Percentiles rank a stretch among this genome's conserved stretches.
Conservation (phyloP, 2,329 filamentous ascomycete genomes). For the Fusarium clavum region DNA sequence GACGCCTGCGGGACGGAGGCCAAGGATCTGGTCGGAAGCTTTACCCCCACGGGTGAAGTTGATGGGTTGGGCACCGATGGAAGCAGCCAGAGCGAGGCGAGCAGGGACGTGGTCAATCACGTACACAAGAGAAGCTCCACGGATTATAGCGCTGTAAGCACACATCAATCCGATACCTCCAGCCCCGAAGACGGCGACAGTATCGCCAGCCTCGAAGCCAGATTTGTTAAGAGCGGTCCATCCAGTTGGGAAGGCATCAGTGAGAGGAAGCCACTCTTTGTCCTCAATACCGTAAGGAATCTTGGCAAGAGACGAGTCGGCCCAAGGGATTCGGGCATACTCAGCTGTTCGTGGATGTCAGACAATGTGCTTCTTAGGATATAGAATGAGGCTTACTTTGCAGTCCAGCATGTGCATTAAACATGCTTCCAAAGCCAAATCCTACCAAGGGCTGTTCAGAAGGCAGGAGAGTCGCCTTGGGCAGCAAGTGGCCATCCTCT, state of each 20-base stretch:
- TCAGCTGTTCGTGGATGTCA: slow-evolving; percentile 7
- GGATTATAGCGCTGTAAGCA: slow-evolving; percentile 29
- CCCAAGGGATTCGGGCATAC: slow-evolving; percentile 14
- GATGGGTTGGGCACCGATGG: slow-evolving; percentile 29
- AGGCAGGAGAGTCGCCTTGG: background rate
- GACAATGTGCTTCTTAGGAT: rapidly evolving
- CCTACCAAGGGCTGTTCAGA: background rate
- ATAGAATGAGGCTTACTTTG: background rate
- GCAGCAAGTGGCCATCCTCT: slow-evolving; percentile 10
- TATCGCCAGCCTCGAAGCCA: slow-evolving; percentile 23
- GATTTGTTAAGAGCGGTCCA: slow-evolving; percentile 13
- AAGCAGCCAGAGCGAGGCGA: slow-evolving; percentile 14
- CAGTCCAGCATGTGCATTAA: background rate
- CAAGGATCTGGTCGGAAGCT: slow-evolving; percentile 32
- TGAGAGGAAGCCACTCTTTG: slow-evolving; percentile 15
- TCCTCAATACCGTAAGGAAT: slow-evolving; percentile 5
- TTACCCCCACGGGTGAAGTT: slow-evolving; percentile 24
- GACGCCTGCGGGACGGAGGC: slow-evolving; percentile 8
- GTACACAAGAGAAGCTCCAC: slow-evolving; percentile 28
- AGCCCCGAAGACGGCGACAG: slow-evolving; percentile 27
- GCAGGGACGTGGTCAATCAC: slow-evolving; percentile 23
- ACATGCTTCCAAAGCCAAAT: background rate
- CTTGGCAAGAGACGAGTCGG: slow-evolving; percentile 11
- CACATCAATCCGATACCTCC: slow-evolving; percentile 23
- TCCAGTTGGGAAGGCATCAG: slow-evolving; percentile 24